Base-by-base conservation (phyloP, 2,329 filamentous ascomycete species). In the Aaosphaeria pasadenensis region DNA sequence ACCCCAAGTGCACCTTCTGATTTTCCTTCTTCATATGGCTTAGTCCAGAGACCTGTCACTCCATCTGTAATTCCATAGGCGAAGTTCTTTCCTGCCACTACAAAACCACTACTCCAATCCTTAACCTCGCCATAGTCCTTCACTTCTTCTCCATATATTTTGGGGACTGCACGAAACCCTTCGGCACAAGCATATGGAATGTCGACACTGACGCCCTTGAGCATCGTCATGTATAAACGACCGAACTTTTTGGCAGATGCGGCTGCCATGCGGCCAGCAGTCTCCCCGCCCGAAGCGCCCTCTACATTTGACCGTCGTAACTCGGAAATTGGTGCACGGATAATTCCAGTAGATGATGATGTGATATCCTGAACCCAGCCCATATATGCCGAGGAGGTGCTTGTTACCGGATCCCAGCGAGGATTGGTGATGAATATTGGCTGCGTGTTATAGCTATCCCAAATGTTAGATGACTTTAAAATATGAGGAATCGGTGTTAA, bases 311-410 rank as follows among this genome's bases (percentile, higher is more conserved):
- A 11, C 11, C 39, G 39, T 24, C 9, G 11, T 11, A 41, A 9
- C 4, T 41, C 39, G 4, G 39, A 11, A 17, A 11, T 11, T 9
- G 39, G 39, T 11, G 9, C 9, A 9, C 9, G 11, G 39, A 41
- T 28, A 9, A 41, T 11, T 9, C 11, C 9, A 11, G 78, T 81
- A 11, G 86, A 68, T 0, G 85, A 84, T 28, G 74, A 72, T 28
- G 82, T 78, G 4, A 84, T 74, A 13, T 79, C 76, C 1, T 77
- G 76, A 1, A 84, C 63, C 0, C 79, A 79, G 5, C 75, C 74
- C 13, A 79, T 72, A 5, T 85, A 53, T 0, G 84, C 83, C 4
- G 81, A 81, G 2, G 78, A 77, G 4, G 80, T 73, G 4, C 84
- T 84, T 1, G 84, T 86, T 13, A 59, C 47, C 11, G 54, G 57